A percentile compares a stretch with the other conserved stretches of the same genome.
These are phyloP conservation scores for Emergomyces pasteurianus DNA, from an alignment of 2,329 filamentous ascomycete genomes.

Conservation along the genomic window DNA sequence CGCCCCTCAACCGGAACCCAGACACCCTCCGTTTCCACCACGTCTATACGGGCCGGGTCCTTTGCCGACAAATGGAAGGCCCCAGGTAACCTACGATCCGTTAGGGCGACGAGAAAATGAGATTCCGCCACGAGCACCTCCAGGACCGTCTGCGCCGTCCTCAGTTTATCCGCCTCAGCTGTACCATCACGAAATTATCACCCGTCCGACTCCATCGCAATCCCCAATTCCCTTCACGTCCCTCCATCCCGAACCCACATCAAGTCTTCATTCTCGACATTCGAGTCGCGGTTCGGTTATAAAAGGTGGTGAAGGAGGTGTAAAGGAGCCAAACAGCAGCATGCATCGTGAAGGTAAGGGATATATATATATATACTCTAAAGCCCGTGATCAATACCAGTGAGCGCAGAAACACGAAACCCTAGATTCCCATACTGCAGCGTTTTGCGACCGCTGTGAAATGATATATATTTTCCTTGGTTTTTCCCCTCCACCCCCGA, in stretches of 20 bases:
- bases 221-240: slow-evolving; percentile 13
- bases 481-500: not conserved
- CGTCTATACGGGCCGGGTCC: slow-evolving; percentile 13
- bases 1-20: slow-evolving; percentile 20
- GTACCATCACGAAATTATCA: slow-evolving; percentile 10
- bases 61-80: slow-evolving; percentile 12
- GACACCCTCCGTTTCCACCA: slow-evolving; percentile 14
- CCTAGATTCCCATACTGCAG: not conserved
- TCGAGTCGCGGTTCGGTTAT: slow-evolving; percentile 14
- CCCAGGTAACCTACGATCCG: slow-evolving; percentile 14
- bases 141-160: slow-evolving; percentile 3
- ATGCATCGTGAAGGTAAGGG: slow-evolving; percentile 20
- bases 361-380: not conserved
- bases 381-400: not conserved
- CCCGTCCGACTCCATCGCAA: slow-evolving; percentile 9
- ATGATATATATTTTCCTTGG: not conserved
- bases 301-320: slow-evolving; percentile 12
- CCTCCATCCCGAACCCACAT: slow-evolving; percentile 13
- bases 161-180: slow-evolving; percentile 10
- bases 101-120: slow-evolving; percentile 12
- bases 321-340: slow-evolving; percentile 11
- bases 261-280: slow-evolving; percentile 14
- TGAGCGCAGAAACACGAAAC: not conserved
- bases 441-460: not conserved
- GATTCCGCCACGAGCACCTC: slow-evolving; percentile 6